Conservation (phyloP, 2,329 filamentous ascomycete species). For the Fusarium circinatum region DNA sequence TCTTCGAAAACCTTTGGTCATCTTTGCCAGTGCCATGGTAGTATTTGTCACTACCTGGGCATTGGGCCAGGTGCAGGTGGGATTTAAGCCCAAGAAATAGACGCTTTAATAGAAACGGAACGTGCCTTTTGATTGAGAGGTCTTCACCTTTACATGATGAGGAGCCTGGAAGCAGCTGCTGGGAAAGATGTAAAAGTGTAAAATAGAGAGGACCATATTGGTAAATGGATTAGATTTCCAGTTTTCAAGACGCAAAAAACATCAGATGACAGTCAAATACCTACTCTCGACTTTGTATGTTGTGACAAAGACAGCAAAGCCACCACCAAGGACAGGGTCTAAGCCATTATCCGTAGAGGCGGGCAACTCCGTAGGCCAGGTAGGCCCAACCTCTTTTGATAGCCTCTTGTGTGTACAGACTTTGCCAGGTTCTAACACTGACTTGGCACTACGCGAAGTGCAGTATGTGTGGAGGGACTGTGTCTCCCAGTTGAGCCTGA, state of each 20-base stretch:
- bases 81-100: constrained; percentile 68
- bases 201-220: constrained; percentile 31
- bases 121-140: constrained; percentile 14
- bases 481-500: constrained; percentile 16
- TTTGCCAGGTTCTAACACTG: not conserved
- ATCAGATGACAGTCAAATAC: constrained; percentile 6
- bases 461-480: constrained; percentile 23
- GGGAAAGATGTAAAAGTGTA: constrained; percentile 41
- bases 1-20: constrained; percentile 86
- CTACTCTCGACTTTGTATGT: constrained; percentile 18
- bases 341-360: constrained; percentile 2
- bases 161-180: constrained; percentile 16
- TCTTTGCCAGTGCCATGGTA: constrained; percentile 78
- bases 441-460: not conserved
- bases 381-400: constrained; percentile 13
- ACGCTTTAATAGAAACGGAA: constrained; percentile 18
- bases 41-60: constrained; percentile 81
- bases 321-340: constrained; percentile 16
- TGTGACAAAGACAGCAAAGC: constrained; percentile 22
- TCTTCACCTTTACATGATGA: constrained; percentile 10
- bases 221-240: constrained; percentile 16
- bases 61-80: constrained; percentile 81
- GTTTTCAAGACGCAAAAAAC: not conserved
- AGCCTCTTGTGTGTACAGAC: not conserved
- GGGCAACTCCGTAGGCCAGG: constrained; percentile 4